phyloP scores from a whole-genome alignment of 1,284 basidiomycete genomes.

The Sporisorium graminicola region DNA sequence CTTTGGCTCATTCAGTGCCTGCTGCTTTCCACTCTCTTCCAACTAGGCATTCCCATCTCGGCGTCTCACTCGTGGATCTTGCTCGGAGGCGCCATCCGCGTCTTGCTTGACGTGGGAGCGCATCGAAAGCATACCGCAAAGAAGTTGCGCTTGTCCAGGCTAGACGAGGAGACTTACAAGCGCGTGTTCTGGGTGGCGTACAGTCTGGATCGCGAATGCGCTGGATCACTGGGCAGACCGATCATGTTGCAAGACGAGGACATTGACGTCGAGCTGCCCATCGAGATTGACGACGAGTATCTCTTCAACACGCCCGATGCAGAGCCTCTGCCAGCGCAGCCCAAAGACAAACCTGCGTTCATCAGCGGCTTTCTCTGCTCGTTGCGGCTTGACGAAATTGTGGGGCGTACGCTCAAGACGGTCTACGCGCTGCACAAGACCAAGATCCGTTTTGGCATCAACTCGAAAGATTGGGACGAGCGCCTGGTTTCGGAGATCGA shows the following conservation, averaged over 20 bases:
- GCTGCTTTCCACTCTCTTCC: conserved; percentile 39
- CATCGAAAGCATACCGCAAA: conserved; percentile 56
- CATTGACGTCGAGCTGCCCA: conserved; percentile 58
- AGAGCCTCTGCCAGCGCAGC: conserved; percentile 42
- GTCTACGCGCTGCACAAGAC: conserved; percentile 62
- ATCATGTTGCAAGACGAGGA: conserved; percentile 63
- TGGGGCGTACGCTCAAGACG: conserved; percentile 61
- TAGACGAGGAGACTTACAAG: conserved; percentile 53
- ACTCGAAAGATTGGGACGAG: conserved; percentile 58
- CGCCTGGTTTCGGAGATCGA: conserved; percentile 64
- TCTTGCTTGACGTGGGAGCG: conserved; percentile 55
- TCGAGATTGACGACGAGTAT: conserved; percentile 57
- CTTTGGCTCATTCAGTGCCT: conserved; percentile 30
- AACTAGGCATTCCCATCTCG: conserved; percentile 40
- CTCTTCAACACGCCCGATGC: conserved; percentile 43
- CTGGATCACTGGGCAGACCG: conserved; percentile 53
- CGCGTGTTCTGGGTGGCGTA: conserved; percentile 61
- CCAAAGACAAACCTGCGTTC: conserved; percentile 30
- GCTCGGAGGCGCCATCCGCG: conserved; percentile 49
- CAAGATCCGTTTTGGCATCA: conserved; percentile 55
- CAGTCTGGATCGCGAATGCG: conserved; percentile 54
- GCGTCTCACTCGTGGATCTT: conserved; percentile 50
- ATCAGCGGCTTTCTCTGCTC: conserved; percentile 54
- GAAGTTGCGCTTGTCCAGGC: conserved; percentile 41
- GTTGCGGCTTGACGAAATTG: conserved; percentile 56